A percentile compares a stretch with the other conserved stretches of the same genome.
These are phyloP conservation scores for Epichloe sylvatica DNA, from an alignment of 2,329 filamentous ascomycete species.

Conservation along the genomic window DNA sequence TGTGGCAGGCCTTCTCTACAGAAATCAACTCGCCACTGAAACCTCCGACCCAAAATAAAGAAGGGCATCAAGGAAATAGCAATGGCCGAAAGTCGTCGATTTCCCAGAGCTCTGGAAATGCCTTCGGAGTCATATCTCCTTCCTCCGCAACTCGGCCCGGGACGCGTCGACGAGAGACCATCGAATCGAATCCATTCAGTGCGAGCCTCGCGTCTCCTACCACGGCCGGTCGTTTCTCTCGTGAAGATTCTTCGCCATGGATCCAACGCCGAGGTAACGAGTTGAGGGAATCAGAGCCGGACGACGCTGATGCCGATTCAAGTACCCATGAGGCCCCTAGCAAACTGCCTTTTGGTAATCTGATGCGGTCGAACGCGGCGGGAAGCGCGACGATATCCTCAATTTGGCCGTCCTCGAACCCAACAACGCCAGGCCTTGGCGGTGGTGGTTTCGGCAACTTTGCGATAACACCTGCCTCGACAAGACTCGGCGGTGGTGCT, in stretches of 20 bases:
- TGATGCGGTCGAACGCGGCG: slow-evolving; percentile 42
- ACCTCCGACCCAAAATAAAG: slow-evolving; percentile 62
- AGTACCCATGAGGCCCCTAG: slow-evolving; percentile 18
- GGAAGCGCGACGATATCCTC: slow-evolving; percentile 31
- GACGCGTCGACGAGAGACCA: slow-evolving; percentile 69
- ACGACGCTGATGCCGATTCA: slow-evolving; percentile 31
- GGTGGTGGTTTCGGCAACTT: slow-evolving; percentile 84
- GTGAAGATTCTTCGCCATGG: slow-evolving; percentile 50
- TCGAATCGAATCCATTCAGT: slow-evolving; percentile 51
- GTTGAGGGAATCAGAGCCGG: slow-evolving; percentile 40
- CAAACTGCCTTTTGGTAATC: slow-evolving; percentile 27
- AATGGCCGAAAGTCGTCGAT: slow-evolving; percentile 72
- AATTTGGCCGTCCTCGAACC: slow-evolving; percentile 34
- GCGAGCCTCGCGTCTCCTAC: slow-evolving; percentile 47
- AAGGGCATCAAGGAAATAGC: slow-evolving; percentile 41
- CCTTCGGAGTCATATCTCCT: slow-evolving; percentile 61
- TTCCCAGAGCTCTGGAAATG: slow-evolving; percentile 51
- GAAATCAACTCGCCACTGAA: slow-evolving; percentile 94
- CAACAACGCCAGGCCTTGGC: slow-evolving; percentile 46
- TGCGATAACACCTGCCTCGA: slow-evolving; percentile 45
- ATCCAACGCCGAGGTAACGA: slow-evolving; percentile 41
- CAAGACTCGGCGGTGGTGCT: slow-evolving; percentile 51
- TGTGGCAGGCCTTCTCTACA: slow-evolving; percentile 54
- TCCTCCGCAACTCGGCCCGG: slow-evolving; percentile 56
- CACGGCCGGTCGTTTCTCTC: slow-evolving; percentile 40